Conservation (phyloP, 2,329 filamentous ascomycete genomes). For the Aspergillus sclerotialis region DNA sequence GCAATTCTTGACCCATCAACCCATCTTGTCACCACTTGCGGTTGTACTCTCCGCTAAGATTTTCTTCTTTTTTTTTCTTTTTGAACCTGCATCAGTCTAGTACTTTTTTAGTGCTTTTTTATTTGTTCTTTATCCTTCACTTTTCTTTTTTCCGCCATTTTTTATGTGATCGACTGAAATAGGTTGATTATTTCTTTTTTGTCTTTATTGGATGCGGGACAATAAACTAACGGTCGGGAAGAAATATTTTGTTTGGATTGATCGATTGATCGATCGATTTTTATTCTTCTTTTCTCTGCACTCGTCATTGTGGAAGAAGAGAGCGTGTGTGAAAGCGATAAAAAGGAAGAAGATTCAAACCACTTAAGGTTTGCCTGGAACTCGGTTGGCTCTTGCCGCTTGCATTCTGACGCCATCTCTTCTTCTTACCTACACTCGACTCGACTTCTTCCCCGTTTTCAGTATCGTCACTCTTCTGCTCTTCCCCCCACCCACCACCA, state of each 20-base stretch:
- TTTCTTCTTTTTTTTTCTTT: too few species aligned
- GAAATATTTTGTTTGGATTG: neutral
- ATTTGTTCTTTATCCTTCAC: too few species aligned
- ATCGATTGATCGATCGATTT: neutral
- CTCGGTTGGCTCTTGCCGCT: constrained; percentile 27
- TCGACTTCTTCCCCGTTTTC: constrained; percentile 24
- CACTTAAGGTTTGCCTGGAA: constrained; percentile 26
- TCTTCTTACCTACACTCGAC: constrained; percentile 3
- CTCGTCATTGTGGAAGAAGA: neutral
- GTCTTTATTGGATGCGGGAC: neutral
- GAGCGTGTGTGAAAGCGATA: too few species aligned
- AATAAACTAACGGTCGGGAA: too few species aligned
- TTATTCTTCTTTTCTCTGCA: neutral
- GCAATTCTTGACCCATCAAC: too few species aligned
- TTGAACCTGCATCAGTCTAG: too few species aligned
- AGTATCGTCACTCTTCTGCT: too few species aligned
- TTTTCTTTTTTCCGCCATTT: constrained; percentile 4
- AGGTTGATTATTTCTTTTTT: neutral
- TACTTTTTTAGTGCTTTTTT: too few species aligned
- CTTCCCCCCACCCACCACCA: too few species aligned
- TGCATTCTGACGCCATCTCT: constrained; percentile 28
- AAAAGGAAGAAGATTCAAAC: too few species aligned
- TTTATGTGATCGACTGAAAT: constrained; percentile 5
- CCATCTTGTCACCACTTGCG: too few species aligned
- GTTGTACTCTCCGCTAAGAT: too few species aligned